phyloP scores from a whole-genome alignment of 2,329 filamentous ascomycete species.

The Leptosphaerulina australis region DNA sequence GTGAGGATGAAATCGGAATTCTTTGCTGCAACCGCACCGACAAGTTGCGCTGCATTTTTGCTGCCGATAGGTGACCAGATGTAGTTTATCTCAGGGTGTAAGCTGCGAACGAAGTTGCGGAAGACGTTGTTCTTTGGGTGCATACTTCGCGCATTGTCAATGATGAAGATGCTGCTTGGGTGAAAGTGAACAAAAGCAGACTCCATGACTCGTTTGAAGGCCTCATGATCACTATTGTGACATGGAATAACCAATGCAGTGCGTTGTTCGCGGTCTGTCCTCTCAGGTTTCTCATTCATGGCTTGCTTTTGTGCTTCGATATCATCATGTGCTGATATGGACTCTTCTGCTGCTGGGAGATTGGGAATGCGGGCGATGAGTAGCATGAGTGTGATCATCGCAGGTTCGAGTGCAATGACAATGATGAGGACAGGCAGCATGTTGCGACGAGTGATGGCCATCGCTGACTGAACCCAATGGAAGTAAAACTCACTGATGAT shows the following conservation, averaged over 20 bases:
- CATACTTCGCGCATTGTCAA: slow-evolving; percentile 23
- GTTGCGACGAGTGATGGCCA: slow-evolving; percentile 23
- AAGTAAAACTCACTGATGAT: slow-evolving; percentile 19
- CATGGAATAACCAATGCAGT: slow-evolving; percentile 18
- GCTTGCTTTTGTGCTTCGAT: slow-evolving; percentile 10
- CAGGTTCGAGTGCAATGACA: slow-evolving; percentile 17
- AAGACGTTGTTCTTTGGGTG: slow-evolving; percentile 14
- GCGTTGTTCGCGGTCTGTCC: slow-evolving; percentile 2
- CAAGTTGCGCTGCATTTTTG: slow-evolving; percentile 28
- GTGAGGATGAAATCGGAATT: slow-evolving; percentile 25
- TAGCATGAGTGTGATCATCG: slow-evolving; percentile 20
- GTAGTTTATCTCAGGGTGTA: slow-evolving; percentile 23
- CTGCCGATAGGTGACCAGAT: slow-evolving; percentile 29
- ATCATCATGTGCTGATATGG: slow-evolving; percentile 3
- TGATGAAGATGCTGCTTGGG: slow-evolving; percentile 21
- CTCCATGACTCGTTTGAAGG: slow-evolving; percentile 13
- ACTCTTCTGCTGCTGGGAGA: slow-evolving; percentile 1
- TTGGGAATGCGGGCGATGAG: slow-evolving; percentile 7
- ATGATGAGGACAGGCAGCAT: slow-evolving; percentile 29
- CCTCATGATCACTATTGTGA: slow-evolving; percentile 17
- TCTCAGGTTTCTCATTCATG: slow-evolving; percentile 2
- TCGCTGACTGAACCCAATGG: slow-evolving; percentile 21
- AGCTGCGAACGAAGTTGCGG: slow-evolving; percentile 20
- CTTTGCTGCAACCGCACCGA: slow-evolving; percentile 23
- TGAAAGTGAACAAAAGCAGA: slow-evolving; percentile 22